Percentiles rank a stretch among this genome's conserved stretches.
Evolutionary conservation across 139 green algal species (phyloP).

Genomic region (Chlorella sp.): DNA sequence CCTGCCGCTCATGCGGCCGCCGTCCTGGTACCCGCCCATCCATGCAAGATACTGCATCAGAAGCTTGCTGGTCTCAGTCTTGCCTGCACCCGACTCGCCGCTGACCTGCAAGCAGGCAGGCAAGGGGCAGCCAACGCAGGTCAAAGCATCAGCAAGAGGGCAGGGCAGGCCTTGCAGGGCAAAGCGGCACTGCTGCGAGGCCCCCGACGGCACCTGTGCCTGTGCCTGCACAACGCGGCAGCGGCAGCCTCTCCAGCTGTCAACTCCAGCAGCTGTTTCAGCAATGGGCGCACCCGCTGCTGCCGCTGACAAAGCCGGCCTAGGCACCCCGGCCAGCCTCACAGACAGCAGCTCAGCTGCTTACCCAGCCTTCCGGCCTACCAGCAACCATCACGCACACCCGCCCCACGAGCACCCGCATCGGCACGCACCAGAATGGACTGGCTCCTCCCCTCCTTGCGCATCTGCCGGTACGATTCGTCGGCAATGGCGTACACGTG

Average conservation of each 20-base stretch:
- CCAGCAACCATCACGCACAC: neutral
- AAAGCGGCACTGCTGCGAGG: too few relatives aligned
- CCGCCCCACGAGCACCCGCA: neutral
- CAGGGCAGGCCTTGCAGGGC: too few relatives aligned
- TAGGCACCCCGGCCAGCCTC: neutral
- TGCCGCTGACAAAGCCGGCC: neutral
- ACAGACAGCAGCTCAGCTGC: neutral
- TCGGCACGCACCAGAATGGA: slow-evolving; percentile 83
- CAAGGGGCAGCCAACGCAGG: neutral
- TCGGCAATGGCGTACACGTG: slow-evolving; percentile 95
- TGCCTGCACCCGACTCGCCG: slow-evolving; percentile 97
- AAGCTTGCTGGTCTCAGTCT: slow-evolving; percentile 99
- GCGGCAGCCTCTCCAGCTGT: neutral
- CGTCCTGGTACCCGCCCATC: slow-evolving; percentile 78
- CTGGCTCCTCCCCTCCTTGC: slow-evolving; percentile 78
- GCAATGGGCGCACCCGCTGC: neutral
- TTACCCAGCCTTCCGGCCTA: neutral
- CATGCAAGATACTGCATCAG: slow-evolving; percentile 97
- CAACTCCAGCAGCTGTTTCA: neutral
- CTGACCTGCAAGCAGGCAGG: slow-evolving; percentile 71
- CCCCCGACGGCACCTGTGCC: neutral
- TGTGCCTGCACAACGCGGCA: neutral
- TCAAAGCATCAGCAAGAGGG: too few relatives aligned
- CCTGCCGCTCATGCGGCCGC: slow-evolving; percentile 33
- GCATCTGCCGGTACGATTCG: slow-evolving; percentile 87